Percentiles rank a stretch among this genome's conserved stretches.
Conservation (phyloP, 2,329 filamentous ascomycete genomes). For the Annulohypoxylon truncatum region DNA sequence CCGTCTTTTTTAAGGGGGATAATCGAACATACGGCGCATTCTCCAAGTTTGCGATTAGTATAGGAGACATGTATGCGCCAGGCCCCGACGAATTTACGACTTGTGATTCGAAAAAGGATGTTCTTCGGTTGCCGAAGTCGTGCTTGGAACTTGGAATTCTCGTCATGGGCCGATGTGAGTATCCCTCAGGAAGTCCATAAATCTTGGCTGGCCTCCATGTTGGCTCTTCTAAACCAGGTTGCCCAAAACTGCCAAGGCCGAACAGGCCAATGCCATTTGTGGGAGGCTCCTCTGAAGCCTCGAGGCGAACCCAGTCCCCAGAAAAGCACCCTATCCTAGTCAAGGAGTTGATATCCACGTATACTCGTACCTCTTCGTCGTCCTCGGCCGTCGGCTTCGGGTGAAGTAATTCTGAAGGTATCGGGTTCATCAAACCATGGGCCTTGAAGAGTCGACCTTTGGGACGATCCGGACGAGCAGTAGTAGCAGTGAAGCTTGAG, state of each 20-base stretch:
- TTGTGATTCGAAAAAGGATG: conserved; percentile 76
- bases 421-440: conserved; percentile 76
- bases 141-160: conserved; percentile 68
- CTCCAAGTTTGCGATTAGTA: conserved; percentile 87
- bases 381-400: conserved; percentile 81
- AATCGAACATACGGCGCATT: conserved; percentile 82
- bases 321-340: conserved; percentile 96
- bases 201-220: conserved; percentile 88
- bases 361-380: conserved; percentile 89
- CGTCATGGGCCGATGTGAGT: conserved; percentile 69
- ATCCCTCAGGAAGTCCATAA: conserved; percentile 86
- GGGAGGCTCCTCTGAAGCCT: conserved; percentile 79
- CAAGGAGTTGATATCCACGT: conserved; percentile 87
- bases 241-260: conserved; percentile 74
- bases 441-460: conserved; percentile 86
- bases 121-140: conserved; percentile 59
- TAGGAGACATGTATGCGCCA: conserved; percentile 81
- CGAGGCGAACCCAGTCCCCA: conserved; percentile 93
- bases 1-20: conserved; percentile 71
- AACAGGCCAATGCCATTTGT: conserved; percentile 73
- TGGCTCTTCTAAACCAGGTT: conserved; percentile 69
- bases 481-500: conserved; percentile 87
- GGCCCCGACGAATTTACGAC: conserved; percentile 69
- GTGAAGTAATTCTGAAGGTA: conserved; percentile 83
- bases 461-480: conserved; percentile 77